Conservation (phyloP, 2,329 filamentous ascomycete species). For the Trichoderma sp. region DNA sequence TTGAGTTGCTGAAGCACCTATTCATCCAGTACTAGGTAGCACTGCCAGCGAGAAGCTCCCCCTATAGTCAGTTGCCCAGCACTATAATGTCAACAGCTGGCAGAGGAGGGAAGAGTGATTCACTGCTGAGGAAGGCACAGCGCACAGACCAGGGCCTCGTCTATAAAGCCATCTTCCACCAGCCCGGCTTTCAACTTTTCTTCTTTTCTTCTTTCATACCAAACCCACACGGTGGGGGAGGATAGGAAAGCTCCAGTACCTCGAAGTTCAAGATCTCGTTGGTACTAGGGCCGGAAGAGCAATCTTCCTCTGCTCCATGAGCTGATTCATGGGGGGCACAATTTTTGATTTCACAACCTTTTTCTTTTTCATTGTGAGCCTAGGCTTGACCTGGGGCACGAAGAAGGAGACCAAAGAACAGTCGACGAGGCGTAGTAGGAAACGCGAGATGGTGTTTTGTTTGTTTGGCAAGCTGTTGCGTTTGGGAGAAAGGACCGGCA, state of each 20-base stretch:
- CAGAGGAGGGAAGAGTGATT: background rate
- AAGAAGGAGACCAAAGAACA: background rate
- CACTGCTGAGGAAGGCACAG: background rate
- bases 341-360: background rate
- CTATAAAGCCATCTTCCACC: background rate
- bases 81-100: background rate
- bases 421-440: background rate
- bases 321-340: background rate
- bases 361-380: background rate
- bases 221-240: background rate
- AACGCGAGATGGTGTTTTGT: background rate
- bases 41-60: background rate
- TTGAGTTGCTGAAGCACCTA: background rate
- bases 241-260: background rate
- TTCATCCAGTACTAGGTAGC: no score
- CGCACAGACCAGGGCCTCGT: background rate
- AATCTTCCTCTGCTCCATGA: background rate
- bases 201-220: background rate
- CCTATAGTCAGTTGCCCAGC: background rate
- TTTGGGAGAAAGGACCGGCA: background rate
- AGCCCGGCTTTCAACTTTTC: background rate
- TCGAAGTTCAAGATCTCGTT: background rate
- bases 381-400: background rate
- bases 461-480: background rate
- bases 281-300: background rate